A percentile compares a stretch with the other conserved stretches of the same genome.
These are phyloP conservation scores for Nematocida sp. DNA, from an alignment of 371 early-diverging fungal species.

Conservation along the genomic window DNA sequence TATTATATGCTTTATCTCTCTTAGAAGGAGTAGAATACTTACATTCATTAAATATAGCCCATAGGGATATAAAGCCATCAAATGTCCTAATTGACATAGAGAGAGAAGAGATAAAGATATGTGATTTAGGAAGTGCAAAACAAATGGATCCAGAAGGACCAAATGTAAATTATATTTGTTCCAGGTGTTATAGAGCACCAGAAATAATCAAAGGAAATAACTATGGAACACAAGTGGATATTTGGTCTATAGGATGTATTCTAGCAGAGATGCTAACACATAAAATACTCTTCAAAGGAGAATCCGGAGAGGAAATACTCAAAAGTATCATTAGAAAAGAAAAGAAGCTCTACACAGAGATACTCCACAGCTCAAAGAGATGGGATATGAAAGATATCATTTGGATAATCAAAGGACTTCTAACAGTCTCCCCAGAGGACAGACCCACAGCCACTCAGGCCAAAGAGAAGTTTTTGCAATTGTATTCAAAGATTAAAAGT, in stretches of 20 bases:
- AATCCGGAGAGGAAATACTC: neutral
- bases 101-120: conserved; percentile 76
- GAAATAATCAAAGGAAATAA: conserved; percentile 82
- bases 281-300: conserved; percentile 6
- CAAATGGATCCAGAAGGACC: conserved; percentile 79
- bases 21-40: conserved; percentile 80
- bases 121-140: conserved; percentile 98
- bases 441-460: conserved; percentile 78
- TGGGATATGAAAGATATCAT: conserved; percentile 60
- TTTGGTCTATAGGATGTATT: conserved; percentile 96
- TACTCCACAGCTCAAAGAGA: neutral
- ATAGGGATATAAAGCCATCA: conserved; percentile 89
- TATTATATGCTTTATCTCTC: conserved; percentile 68
- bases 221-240: conserved; percentile 85
- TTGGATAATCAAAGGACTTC: conserved; percentile 77
- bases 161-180: conserved; percentile 92
- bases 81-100: conserved; percentile 79
- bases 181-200: conserved; percentile 92
- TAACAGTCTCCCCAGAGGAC: conserved; percentile 77
- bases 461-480: neutral
- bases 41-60: conserved; percentile 83
- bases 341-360: neutral
- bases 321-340: neutral
- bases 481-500: neutral
- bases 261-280: conserved; percentile 74